A percentile compares a stretch with the other conserved stretches of the same genome.
Evolutionary conservation across 306 rosid genomes (phyloP).

Genomic region (Lablab purpureus): DNA sequence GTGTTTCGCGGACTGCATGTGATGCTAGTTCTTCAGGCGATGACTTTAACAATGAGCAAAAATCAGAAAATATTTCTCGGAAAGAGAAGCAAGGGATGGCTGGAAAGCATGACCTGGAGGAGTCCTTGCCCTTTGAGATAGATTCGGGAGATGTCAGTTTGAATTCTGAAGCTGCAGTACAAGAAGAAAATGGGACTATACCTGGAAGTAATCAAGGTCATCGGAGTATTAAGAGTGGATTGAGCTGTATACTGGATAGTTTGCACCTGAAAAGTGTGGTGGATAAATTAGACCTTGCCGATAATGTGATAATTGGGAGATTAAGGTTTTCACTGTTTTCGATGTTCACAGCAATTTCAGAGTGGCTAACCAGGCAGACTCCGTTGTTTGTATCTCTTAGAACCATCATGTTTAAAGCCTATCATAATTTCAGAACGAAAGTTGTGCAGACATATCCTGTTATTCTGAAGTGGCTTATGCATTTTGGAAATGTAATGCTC

Average conservation of each 20-base stretch:
- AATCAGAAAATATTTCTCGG: conserved; percentile 46
- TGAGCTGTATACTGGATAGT: conserved; percentile 53
- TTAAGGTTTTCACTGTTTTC: conserved; percentile 56
- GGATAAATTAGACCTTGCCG: conserved; percentile 61
- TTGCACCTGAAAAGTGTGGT: conserved; percentile 58
- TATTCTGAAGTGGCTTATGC: conserved; percentile 72
- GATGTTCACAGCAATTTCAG: conserved; percentile 59
- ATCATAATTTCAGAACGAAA: conserved; percentile 57
- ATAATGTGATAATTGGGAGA: conserved; percentile 60
- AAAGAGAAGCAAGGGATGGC: conserved; percentile 69
- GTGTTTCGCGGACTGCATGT: conserved; percentile 46
- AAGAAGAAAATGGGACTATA: conserved; percentile 52
- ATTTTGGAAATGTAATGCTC: conserved; percentile 72
- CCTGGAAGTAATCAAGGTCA: conserved; percentile 52
- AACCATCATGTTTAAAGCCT: conserved; percentile 46
- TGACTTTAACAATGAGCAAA: conserved; percentile 52
- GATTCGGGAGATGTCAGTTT: conserved; percentile 52
- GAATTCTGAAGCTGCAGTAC: conserved; percentile 54
- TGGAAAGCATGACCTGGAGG: conserved; percentile 47
- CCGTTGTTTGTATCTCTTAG: conserved; percentile 59
- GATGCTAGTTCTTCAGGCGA: conserved; percentile 53
- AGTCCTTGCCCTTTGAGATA: conserved; percentile 49
- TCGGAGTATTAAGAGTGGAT: conserved; percentile 54
- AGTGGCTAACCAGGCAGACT: conserved; percentile 65
- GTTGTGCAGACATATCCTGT: conserved; percentile 74